Evolutionary conservation across 805 yeast species (phyloP).

Genomic region (Blastobotrys chiropterorum): DNA sequence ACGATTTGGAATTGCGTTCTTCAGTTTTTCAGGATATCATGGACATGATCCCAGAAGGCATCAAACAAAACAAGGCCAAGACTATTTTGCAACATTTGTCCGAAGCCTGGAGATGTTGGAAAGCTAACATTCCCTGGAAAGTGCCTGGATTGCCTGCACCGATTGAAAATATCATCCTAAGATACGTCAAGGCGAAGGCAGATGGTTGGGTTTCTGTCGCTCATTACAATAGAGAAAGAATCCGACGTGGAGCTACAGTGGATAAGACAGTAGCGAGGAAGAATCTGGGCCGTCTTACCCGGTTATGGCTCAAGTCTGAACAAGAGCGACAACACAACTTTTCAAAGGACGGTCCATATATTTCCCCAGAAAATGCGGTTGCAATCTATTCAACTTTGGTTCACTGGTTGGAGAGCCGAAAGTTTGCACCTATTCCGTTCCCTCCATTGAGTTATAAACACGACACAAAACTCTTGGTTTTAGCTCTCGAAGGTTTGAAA

Average conservation of each 20-base stretch:
- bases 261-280: constrained; percentile 93
- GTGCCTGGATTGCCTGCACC: constrained; percentile 96
- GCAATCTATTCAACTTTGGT: constrained; percentile 81
- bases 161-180: constrained; percentile 73
- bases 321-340: constrained; percentile 80
- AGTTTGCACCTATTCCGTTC: constrained; percentile 82
- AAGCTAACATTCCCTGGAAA: constrained; percentile 96
- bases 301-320: constrained; percentile 88
- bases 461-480: constrained; percentile 81
- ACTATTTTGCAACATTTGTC: constrained; percentile 87
- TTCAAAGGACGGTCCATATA: constrained; percentile 80
- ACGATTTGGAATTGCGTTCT: constrained; percentile 86
- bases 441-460: constrained; percentile 90
- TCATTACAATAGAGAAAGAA: constrained; percentile 84
- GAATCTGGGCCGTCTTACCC: constrained; percentile 83
- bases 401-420: constrained; percentile 80
- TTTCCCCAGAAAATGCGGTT: constrained; percentile 83
- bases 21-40: constrained; percentile 92
- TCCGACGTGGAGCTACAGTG: constrained; percentile 81
- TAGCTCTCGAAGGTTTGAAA: constrained; percentile 84
- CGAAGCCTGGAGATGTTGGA: constrained; percentile 99
- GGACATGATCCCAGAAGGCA: constrained; percentile 95
- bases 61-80: constrained; percentile 79
- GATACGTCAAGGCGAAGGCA: constrained; percentile 91
- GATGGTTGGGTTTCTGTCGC: constrained; percentile 96